A percentile compares a stretch with the other conserved stretches of the same genome.
phyloP scores from a whole-genome alignment of 768 basidiomycete species.

The Gymnopilus dilepis region DNA sequence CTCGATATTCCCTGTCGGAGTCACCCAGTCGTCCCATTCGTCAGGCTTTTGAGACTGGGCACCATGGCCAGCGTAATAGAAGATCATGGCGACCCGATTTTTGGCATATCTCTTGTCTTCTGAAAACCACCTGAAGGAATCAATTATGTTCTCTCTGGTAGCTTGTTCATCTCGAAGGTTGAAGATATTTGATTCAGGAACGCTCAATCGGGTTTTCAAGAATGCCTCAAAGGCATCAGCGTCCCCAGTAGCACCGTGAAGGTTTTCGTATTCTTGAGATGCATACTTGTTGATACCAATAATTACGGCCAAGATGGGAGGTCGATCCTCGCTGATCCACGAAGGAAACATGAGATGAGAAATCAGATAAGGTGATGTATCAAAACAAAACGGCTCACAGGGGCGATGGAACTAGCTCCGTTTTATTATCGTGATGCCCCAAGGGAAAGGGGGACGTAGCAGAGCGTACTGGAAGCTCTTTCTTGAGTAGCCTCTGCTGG shows the following conservation, averaged over 20 bases:
- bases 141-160: conserved; percentile 40
- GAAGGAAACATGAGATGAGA: conserved; percentile 1
- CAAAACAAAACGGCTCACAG: conserved; percentile 1
- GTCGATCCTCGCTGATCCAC: background rate
- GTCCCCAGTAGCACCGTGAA: conserved; percentile 44
- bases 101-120: conserved; percentile 25
- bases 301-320: conserved; percentile 43
- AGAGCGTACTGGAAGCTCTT: background rate
- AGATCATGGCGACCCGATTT: conserved; percentile 40
- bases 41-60: conserved; percentile 36
- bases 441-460: background rate
- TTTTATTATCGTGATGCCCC: background rate
- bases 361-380: background rate
- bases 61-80: conserved; percentile 55
- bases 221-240: conserved; percentile 43
- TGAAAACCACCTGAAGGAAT: conserved; percentile 31
- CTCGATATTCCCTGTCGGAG: conserved; percentile 36
- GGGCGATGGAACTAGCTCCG: background rate
- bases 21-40: conserved; percentile 33
- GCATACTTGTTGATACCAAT: conserved; percentile 49
- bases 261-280: conserved; percentile 25
- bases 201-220: conserved; percentile 33
- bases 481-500: background rate
- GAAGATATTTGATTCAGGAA: conserved; percentile 39
- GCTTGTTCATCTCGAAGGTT: conserved; percentile 44